phyloP scores from a whole-genome alignment of 2,329 filamentous ascomycete species.

The Scorias spongiosa region DNA sequence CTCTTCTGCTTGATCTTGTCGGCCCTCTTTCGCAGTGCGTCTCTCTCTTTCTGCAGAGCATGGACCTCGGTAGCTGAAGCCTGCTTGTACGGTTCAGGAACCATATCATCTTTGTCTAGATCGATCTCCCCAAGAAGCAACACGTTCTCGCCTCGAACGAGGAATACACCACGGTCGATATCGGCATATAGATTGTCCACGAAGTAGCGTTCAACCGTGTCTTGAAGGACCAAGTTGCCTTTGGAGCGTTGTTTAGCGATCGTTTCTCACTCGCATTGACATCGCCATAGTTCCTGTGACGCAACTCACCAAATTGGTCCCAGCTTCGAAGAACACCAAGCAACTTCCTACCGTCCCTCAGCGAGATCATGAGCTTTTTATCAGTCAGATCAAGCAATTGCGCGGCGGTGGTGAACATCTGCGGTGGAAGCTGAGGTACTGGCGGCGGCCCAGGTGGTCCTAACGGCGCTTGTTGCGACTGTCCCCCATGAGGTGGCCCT shows the following conservation, averaged over 20 bases:
- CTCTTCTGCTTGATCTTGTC: conserved; percentile 61
- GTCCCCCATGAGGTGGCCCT: conserved; percentile 16
- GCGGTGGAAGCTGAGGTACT: conserved; percentile 59
- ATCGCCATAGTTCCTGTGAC: background rate
- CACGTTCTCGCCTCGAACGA: conserved; percentile 95
- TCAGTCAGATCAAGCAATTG: conserved; percentile 93
- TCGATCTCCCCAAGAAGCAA: conserved; percentile 90
- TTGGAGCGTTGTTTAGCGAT: conserved; percentile 3
- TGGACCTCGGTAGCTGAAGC: conserved; percentile 57
- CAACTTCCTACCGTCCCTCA: conserved; percentile 87
- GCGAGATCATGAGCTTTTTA: conserved; percentile 86
- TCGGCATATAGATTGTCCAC: conserved; percentile 64
- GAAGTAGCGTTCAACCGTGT: conserved; percentile 80
- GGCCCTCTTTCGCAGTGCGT: conserved; percentile 49
- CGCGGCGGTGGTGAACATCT: conserved; percentile 97
- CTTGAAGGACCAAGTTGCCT: conserved; percentile 93
- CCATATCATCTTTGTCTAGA: conserved; percentile 84
- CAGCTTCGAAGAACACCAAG: conserved; percentile 86
- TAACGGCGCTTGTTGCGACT: conserved; percentile 8
- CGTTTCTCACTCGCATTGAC: background rate
- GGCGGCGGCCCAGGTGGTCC: conserved; percentile 17
- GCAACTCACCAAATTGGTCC: conserved; percentile 78
- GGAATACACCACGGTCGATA: conserved; percentile 69
- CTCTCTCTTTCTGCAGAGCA: conserved; percentile 56
- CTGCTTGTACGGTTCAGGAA: conserved; percentile 51